A percentile compares a stretch with the other conserved stretches of the same genome.
phyloP scores from a whole-genome alignment of 1,139 yeast species.

The Hansenula sp. region DNA sequence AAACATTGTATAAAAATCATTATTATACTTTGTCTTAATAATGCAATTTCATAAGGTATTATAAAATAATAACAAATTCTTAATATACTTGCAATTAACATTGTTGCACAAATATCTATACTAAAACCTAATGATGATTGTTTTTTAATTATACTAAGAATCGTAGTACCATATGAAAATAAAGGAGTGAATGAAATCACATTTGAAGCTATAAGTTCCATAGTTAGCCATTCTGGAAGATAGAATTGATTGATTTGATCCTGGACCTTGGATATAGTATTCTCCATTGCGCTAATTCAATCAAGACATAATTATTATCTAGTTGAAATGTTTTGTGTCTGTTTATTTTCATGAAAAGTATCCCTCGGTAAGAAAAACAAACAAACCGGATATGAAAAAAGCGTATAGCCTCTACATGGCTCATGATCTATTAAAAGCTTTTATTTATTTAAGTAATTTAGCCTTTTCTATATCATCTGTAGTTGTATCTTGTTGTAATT shows the following conservation, averaged over 20 bases:
- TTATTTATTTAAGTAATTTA: not conserved
- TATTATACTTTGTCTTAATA: conserved; percentile 69
- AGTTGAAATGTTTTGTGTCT: too few species aligned
- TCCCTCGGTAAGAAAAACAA: not conserved
- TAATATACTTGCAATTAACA: conserved; percentile 73
- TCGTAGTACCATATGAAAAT: conserved; percentile 81
- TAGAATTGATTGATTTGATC: conserved; percentile 34
- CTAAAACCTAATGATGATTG: conserved; percentile 76
- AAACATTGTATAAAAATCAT: conserved; percentile 74
- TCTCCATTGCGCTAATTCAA: conserved; percentile 19
- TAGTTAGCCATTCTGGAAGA: conserved; percentile 39
- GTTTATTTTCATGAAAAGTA: too few species aligned
- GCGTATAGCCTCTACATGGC: too few species aligned
- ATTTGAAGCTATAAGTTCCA: conserved; percentile 33
- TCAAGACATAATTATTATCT: too few species aligned
- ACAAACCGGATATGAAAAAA: too few species aligned
- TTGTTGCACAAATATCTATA: conserved; percentile 85
- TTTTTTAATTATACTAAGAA: conserved; percentile 58
- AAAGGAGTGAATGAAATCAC: conserved; percentile 71
- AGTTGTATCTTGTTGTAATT: not conserved
- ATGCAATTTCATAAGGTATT: conserved; percentile 72
- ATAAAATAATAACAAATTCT: conserved; percentile 74
- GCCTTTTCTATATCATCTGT: not conserved
- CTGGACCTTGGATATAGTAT: conserved; percentile 36
- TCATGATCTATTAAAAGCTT: too few species aligned